phyloP scores from a whole-genome alignment of 2,329 filamentous ascomycete genomes.

The Macrophomina tecta region DNA sequence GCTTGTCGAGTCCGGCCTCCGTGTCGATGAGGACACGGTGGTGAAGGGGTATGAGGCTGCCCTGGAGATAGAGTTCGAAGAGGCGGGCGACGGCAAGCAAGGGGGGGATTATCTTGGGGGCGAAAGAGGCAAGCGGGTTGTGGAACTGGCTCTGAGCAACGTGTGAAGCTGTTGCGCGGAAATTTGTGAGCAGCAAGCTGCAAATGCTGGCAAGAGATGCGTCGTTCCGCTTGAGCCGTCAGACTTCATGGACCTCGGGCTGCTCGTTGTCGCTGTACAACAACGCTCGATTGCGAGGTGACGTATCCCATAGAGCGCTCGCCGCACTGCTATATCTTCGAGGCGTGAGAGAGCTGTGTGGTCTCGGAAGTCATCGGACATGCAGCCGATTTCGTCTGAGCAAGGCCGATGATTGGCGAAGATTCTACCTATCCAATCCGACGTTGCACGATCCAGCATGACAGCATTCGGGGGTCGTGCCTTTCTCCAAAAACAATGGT shows the following conservation, averaged over 20 bases:
- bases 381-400: background rate
- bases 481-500: too few relatives aligned
- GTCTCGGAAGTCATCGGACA: background rate
- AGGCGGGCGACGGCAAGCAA: slow-evolving; percentile 58
- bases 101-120: slow-evolving; percentile 44
- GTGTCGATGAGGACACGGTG: slow-evolving; percentile 90
- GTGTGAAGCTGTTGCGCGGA: background rate
- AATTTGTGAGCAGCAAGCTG: background rate
- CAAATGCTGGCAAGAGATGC: slow-evolving; percentile 7
- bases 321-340: background rate
- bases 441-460: too few relatives aligned
- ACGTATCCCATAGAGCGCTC: background rate
- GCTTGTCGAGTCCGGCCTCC: slow-evolving; percentile 79
- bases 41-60: slow-evolving; percentile 81
- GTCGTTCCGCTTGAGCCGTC: background rate
- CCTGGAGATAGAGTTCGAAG: slow-evolving; percentile 72
- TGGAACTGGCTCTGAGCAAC: slow-evolving; percentile 37
- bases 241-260: background rate
- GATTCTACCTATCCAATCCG: too few relatives aligned
- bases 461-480: too few relatives aligned
- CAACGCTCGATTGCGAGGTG: background rate
- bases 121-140: slow-evolving; percentile 44
- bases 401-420: too few relatives aligned
- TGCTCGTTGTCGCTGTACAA: too few relatives aligned
- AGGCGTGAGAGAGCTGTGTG: too few relatives aligned